Conservation (phyloP, 495 filamentous ascomycete genomes). For the Penicillium turbatum region DNA sequence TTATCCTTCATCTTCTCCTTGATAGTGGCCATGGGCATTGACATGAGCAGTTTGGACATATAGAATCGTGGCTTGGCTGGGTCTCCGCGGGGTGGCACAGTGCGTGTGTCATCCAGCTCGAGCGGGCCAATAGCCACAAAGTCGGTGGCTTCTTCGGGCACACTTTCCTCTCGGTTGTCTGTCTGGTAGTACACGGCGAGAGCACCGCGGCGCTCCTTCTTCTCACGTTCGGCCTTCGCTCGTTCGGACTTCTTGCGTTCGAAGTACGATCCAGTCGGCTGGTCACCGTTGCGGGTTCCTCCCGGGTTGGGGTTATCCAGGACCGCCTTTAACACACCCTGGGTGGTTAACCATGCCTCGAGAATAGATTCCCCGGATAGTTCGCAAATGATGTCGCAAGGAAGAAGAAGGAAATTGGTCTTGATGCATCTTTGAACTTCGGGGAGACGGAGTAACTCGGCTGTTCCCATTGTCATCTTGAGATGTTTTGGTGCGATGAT, state of each 20-base stretch:
- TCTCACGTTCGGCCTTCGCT: constrained; percentile 35
- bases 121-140: constrained; percentile 73
- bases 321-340: constrained; percentile 37
- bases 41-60: constrained; percentile 64
- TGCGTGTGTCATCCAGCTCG: constrained; percentile 38
- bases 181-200: constrained; percentile 87
- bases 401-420: constrained; percentile 81
- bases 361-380: constrained; percentile 73
- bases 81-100: constrained; percentile 43
- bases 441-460: constrained; percentile 77
- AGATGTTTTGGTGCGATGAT: constrained; percentile 69
- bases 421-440: constrained; percentile 67
- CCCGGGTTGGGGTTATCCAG: background rate
- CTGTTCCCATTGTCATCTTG: constrained; percentile 76
- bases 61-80: constrained; percentile 56
- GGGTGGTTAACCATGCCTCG: constrained; percentile 87
- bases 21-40: constrained; percentile 76
- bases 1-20: constrained; percentile 74
- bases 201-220: constrained; percentile 62
- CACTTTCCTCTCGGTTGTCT: constrained; percentile 57
- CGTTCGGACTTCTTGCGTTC: constrained; percentile 39
- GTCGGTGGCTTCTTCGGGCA: constrained; percentile 87
- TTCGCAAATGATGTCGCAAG: constrained; percentile 91
- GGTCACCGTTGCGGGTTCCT: constrained; percentile 26
- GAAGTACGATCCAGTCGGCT: constrained; percentile 34